These are phyloP conservation scores for Santalum album DNA, from an alignment of 164 flowering plant genomes.

Conservation along the genomic window DNA sequence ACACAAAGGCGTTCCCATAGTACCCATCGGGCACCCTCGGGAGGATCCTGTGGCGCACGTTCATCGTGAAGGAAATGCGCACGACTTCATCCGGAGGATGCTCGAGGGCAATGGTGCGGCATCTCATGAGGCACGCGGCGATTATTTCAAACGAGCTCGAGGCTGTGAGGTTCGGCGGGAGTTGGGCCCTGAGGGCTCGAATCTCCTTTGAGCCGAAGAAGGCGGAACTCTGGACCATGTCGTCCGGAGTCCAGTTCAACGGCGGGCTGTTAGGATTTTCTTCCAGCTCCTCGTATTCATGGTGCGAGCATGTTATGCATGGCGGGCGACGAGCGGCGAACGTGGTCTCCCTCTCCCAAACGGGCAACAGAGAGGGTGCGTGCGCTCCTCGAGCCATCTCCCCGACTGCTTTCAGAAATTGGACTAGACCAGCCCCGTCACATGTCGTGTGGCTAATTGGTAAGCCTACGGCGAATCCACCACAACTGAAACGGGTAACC, in stretches of 20 bases:
- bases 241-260: background rate
- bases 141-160: background rate
- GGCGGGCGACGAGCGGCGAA: slow-evolving; percentile 3
- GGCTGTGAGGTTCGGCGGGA: background rate
- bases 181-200: background rate
- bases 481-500: slow-evolving; percentile 7
- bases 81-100: background rate
- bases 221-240: background rate
- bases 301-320: background rate
- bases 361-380: background rate
- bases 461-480: background rate
- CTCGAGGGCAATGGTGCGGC: slow-evolving; percentile 6
- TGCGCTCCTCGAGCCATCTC: background rate
- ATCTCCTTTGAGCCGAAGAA: background rate
- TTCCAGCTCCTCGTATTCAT: background rate
- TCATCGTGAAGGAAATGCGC: background rate
- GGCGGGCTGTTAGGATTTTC: background rate
- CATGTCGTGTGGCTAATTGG: background rate
- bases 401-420: background rate
- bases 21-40: background rate
- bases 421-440: background rate
- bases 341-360: background rate
- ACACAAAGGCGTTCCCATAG: background rate
- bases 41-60: background rate
- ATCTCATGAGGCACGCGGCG: slow-evolving; percentile 6